phyloP scores from a whole-genome alignment of 768 basidiomycete species.

The Fistulinella prunicolor region DNA sequence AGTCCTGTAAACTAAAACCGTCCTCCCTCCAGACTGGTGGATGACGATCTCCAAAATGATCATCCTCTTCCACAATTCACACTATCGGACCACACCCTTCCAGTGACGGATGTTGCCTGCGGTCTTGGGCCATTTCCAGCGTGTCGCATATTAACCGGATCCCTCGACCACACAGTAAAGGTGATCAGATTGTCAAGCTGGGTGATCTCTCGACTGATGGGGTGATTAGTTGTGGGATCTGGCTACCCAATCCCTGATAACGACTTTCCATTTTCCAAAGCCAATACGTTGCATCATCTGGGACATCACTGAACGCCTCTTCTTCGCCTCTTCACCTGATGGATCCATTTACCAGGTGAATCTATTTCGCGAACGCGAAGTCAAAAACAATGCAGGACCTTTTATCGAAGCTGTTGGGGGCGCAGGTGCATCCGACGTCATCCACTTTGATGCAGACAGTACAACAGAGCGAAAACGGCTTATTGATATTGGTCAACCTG shows the following conservation, averaged over 20 bases:
- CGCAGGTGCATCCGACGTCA: conserved; percentile 63
- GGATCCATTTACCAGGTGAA: conserved; percentile 80
- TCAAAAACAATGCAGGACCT: conserved; percentile 45
- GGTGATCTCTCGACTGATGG: conserved; percentile 10
- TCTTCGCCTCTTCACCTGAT: conserved; percentile 79
- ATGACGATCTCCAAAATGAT: conserved; percentile 71
- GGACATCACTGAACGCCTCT: conserved; percentile 83
- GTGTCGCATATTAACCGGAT: conserved; percentile 76
- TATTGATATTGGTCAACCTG: conserved; percentile 68
- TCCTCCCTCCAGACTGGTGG: conserved; percentile 55
- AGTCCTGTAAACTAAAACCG: conserved; percentile 12
- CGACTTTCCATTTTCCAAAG: conserved; percentile 85
- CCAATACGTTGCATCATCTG: conserved; percentile 68
- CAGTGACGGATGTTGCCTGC: conserved; percentile 77
- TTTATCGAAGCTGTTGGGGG: conserved; percentile 73
- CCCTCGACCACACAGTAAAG: conserved; percentile 90
- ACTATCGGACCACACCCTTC: conserved; percentile 89
- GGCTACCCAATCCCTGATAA: conserved; percentile 67
- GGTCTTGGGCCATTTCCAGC: conserved; percentile 78
- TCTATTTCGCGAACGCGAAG: conserved; percentile 62
- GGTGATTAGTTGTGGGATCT: conserved; percentile 75
- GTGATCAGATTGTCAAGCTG: conserved; percentile 38
- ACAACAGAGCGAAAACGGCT: conserved; percentile 51
- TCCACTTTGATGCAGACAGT: conserved; percentile 57
- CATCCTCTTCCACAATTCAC: conserved; percentile 74